phyloP scores from a whole-genome alignment of 306 rosid species.

The Fragaria ananassa region DNA sequence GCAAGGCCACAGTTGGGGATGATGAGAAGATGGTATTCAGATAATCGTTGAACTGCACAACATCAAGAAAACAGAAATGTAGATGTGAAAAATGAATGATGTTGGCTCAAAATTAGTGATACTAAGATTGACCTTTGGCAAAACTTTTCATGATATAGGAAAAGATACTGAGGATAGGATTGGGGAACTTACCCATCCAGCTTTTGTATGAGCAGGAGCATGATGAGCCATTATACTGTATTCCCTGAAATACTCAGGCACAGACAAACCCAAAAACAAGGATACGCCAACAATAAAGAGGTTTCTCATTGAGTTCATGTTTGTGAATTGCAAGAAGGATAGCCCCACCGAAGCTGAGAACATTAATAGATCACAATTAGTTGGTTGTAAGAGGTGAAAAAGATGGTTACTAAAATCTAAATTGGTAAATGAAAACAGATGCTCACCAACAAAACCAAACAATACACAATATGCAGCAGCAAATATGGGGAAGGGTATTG shows the following conservation, averaged over 20 bases:
- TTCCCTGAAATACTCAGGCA: constrained; percentile 88
- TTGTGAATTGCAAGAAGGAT: constrained; percentile 97
- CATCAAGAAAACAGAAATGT: not conserved
- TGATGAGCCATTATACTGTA: constrained; percentile 81
- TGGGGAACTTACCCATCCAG: constrained; percentile 85
- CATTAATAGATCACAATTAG: constrained; percentile 8
- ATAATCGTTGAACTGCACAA: constrained; percentile 91
- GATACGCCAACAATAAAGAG: constrained; percentile 84
- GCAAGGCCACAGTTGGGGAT: constrained; percentile 74
- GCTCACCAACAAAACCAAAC: constrained; percentile 95
- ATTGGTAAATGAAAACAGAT: not conserved
- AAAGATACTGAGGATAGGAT: not conserved
- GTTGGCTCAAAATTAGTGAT: not conserved
- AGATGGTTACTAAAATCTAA: not conserved
- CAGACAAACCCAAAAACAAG: constrained; percentile 82
- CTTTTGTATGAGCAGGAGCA: constrained; percentile 85
- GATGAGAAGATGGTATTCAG: constrained; percentile 92
- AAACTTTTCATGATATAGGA: no score
- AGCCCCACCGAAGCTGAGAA: constrained; percentile 94
- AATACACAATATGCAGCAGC: constrained; percentile 88
- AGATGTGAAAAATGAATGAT: not conserved
- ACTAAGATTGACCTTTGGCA: not conserved
- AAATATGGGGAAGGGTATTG: constrained; percentile 89
- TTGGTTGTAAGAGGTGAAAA: not conserved
- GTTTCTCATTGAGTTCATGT: constrained; percentile 98